Base-by-base conservation (phyloP, 306 rosid species). In the Trifolium repens region DNA sequence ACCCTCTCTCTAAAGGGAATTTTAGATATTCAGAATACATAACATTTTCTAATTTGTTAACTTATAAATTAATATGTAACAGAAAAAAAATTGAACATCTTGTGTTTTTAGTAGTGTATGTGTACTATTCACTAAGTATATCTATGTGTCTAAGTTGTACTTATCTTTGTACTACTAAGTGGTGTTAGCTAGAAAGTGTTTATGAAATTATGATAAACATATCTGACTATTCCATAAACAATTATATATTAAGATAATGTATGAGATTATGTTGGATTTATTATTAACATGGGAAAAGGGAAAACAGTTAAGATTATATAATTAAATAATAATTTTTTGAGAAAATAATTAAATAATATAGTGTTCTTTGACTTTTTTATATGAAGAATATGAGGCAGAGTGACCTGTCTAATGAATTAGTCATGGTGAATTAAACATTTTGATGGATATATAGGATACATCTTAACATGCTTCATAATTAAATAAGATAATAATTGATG, bases 11-110 rank as follows among this genome's bases (percentile, higher is more conserved):
- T 30, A 76, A 66, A 15, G 61, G 80, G 62, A 75, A 44, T 70
- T 75, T 73, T 57, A 69, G 74, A 60, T 30, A 68, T 75, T 67
- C 68, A 69, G 60, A 77, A 58, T 53, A 61, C 62, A 64, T 76
- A 58, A 67, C 46, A 14, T 65, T 80, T 30, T 65, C 67, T 60
- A 49, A 71, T 66, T 67, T 63, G n/a, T 80, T 60, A 71, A 72
- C 67, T 54, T 72, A 52, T 64, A 42, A 79, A 72, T 72, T 47
- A 43, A 64, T 30, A 72, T 55, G 55, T 55, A 58, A 69, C 77
- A 37, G 22, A 47, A 59, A 53, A 43, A 80, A 53, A 3, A 34
- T 58, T 30, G 11, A 63, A 11, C 30, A 65, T 37, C 26, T 70
- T 67, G 47, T 67, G 26, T 42, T 67, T 79, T 55, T 39, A 15